Evolutionary conservation across 495 filamentous ascomycete species (phyloP).

Genomic region (Aspergillus cavernicola): DNA sequence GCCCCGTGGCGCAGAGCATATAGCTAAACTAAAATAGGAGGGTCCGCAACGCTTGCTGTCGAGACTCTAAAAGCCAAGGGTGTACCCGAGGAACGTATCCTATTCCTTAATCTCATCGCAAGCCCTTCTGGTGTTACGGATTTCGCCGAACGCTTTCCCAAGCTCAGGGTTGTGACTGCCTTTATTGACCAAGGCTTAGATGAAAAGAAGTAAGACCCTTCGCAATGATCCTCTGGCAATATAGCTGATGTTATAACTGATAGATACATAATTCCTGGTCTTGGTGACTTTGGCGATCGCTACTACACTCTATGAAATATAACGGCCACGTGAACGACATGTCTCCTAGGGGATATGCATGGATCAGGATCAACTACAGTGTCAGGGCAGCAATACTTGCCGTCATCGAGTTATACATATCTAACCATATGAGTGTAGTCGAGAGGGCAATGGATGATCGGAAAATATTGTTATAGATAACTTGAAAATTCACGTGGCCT

Average conservation of each 20-base stretch:
- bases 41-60: conserved; percentile 94
- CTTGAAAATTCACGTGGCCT: not conserved
- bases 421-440: not conserved
- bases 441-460: not conserved
- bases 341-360: not conserved
- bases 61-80: conserved; percentile 84
- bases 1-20: not conserved
- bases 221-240: conserved; percentile 9
- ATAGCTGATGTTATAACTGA: conserved; percentile 4
- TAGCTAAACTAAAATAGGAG: conserved; percentile 52
- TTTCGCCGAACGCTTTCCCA: conserved; percentile 91
- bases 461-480: not conserved
- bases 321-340: not conserved
- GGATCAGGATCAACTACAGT: not conserved
- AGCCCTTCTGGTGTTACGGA: conserved; percentile 87
- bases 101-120: conserved; percentile 94
- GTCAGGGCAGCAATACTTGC: not conserved
- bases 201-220: conserved; percentile 79
- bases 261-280: conserved; percentile 93
- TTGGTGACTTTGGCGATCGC: conserved; percentile 95
- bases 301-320: conserved; percentile 84
- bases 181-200: conserved; percentile 94
- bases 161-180: conserved; percentile 87
- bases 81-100: conserved; percentile 89
- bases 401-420: not conserved